Conservation (phyloP, 495 filamentous ascomycete species). For the Elaphomyces granulatus region DNA sequence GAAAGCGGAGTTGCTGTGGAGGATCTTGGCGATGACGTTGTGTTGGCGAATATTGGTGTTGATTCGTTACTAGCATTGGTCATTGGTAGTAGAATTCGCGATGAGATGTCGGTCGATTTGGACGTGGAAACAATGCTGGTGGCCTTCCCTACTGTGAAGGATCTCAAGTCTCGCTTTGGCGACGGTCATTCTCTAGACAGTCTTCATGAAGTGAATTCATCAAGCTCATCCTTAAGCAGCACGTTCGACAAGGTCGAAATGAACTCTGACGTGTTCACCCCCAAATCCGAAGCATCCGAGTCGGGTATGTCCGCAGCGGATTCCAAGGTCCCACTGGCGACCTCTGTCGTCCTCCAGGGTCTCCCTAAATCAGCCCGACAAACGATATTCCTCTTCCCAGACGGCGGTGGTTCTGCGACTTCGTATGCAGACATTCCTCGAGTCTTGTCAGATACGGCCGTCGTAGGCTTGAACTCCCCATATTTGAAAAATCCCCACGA, state of each 20-base stretch:
- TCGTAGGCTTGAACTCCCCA: slow-evolving; percentile 12
- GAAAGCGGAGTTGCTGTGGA: slow-evolving; percentile 49
- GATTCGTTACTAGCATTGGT: slow-evolving; percentile 39
- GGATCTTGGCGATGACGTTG: slow-evolving; percentile 41
- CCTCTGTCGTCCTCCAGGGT: slow-evolving; percentile 13
- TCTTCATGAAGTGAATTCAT: slow-evolving; percentile 17
- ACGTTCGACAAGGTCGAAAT: too few species aligned
- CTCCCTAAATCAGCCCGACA: slow-evolving; percentile 1
- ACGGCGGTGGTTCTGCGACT: slow-evolving; percentile 13
- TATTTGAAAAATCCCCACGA: background rate
- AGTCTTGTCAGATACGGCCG: slow-evolving; percentile 3
- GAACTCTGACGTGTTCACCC: too few species aligned
- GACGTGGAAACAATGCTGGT: slow-evolving; percentile 39
- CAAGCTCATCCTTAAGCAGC: slow-evolving; percentile 24
- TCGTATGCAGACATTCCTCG: slow-evolving; percentile 10
- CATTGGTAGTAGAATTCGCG: slow-evolving; percentile 32
- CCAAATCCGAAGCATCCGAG: too few species aligned
- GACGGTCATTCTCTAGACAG: slow-evolving; percentile 21
- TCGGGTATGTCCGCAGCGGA: too few species aligned
- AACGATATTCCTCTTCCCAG: slow-evolving; percentile 14
- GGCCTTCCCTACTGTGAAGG: slow-evolving; percentile 43
- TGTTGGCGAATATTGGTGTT: slow-evolving; percentile 38
- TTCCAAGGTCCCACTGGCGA: too few species aligned
- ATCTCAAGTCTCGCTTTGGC: slow-evolving; percentile 37
- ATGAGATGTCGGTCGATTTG: slow-evolving; percentile 36